Evolutionary conservation across 2,329 filamentous ascomycete species (phyloP), one percentile per base, ranked within the genome.

Genomic region (Teratosphaeria destructans): DNA sequence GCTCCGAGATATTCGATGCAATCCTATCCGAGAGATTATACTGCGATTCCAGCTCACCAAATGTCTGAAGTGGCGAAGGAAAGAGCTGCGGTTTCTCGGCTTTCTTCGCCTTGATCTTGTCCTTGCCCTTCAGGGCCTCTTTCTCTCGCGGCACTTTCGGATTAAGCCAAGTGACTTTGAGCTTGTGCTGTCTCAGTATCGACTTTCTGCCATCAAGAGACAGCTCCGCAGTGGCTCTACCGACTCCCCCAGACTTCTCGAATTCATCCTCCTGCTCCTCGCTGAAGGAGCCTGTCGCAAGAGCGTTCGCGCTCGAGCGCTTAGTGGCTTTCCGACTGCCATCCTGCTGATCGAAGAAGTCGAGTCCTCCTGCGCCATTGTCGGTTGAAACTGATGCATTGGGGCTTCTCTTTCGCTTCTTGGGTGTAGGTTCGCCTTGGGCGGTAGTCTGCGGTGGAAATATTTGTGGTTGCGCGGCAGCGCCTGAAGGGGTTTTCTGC

Each of bases 11-110:
- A 69, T 99, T 99, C 61, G 88, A 84, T 1, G 85, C 84, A 53
- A 99, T 75, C 52, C 85, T 81, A 49, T 81, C 78, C 3, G 90
- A 88, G 52, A 96, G 84, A n/a, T 81, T 82, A 74, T 93, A 95
- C 53, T 79, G 79, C 35, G 79, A 78, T 43, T 84, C 81, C 60
- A 99, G 77, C 67, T 94, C 85, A 52, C 79, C 77, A 71, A 99
- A 97, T 0, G 85, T 84, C 53, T 82, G 82, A 65, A 99, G 77
- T 1, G 94, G 93, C 63, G 89, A 87, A 0, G 93, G 90, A 71
- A 84, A 91, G 34, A 97, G 14, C 68, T 85, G 85, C 26, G 74
- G 71, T 57, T 85, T 80, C 62, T 80, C 77, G 72, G 55, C 37
- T 49, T 63, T 68, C n/a, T 57, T 58, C 5, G 56, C 27, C 55